Base-by-base conservation (phyloP, 78 protist genomes). In the Dictyostelium capitatum region DNA sequence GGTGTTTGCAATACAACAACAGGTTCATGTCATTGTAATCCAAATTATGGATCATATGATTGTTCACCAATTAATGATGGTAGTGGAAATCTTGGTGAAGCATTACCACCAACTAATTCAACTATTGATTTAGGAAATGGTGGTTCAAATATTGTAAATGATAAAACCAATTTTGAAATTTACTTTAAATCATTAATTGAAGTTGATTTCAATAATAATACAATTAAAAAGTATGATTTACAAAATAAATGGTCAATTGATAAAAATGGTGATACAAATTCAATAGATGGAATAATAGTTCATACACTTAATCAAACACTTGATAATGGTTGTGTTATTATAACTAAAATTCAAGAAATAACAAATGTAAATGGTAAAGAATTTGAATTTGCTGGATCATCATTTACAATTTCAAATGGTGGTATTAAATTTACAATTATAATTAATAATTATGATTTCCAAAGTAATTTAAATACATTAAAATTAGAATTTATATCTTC, bases 381-480 rank as follows among this genome's bases (percentile, higher is more conserved):
- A 14, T 28, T 32, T 67, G 17, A 11, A 30, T 67, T 67, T 32
- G 75, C 75, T 6, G 75, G 75, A 6, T 14, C 15, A 0, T 19
- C 28, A 30, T 67, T 67, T 11, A 12, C 28, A 32, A 14, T 67
- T 4, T 47, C 28, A 28, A 25, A 12, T 30, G 75, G 75, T 0
- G 8, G 47, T 15, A 20, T 69, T 25, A 59, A 73, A 23, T 32
- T 73, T 2, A 20, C 80, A 4, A 43, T 46, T 8, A n/a, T 57
- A 46, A 46, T 46, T 46, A 30, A 15, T 12, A 46, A 73, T 19
- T 37, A 73, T 73, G 1, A 19, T 6, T 73, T 20, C 46, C 20
- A 41, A 59, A 80, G 12, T 8, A 56, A 20, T 32, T 32, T 67
- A 67, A 67, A 67, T 32, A 67, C 75, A 11, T 67, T 67, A 67